phyloP scores from a whole-genome alignment of 2,329 filamentous ascomycete genomes.

The Colletotrichum scovillei region DNA sequence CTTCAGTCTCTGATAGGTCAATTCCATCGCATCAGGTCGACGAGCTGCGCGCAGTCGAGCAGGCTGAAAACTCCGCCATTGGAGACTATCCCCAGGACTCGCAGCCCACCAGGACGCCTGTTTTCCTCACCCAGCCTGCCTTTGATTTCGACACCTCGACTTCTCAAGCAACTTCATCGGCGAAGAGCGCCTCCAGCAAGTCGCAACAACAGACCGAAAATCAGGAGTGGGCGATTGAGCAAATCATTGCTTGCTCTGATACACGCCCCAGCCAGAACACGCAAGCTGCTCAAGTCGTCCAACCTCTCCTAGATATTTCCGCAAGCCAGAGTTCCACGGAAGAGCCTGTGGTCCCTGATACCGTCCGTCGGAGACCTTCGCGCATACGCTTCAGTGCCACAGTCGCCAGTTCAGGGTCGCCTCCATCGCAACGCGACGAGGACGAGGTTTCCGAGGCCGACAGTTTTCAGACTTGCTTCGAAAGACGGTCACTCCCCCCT shows the following conservation, averaged over 20 bases:
- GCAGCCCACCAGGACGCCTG: conserved; percentile 1
- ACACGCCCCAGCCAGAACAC: conserved; percentile 11
- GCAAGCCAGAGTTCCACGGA: conserved; percentile 14
- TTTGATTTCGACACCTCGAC: conserved; percentile 17
- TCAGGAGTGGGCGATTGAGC: neutral
- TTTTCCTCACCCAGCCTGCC: conserved; percentile 26
- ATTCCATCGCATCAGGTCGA: conserved; percentile 30
- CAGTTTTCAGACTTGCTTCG: conserved; percentile 14
- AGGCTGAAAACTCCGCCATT: neutral
- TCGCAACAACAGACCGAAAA: neutral
- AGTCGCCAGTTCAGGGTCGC: neutral
- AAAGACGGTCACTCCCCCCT: conserved; percentile 8
- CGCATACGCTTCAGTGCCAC: neutral
- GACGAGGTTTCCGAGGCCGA: conserved; percentile 11
- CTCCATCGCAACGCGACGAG: neutral
- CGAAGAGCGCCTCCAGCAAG: neutral
- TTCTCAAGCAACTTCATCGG: neutral
- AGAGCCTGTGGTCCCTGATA: conserved; percentile 35
- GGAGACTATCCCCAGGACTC: neutral
- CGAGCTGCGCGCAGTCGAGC: neutral
- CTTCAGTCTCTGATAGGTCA: conserved; percentile 6
- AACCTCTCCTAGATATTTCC: conserved; percentile 13
- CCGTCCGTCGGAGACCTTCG: conserved; percentile 27
- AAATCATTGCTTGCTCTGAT: conserved; percentile 15
- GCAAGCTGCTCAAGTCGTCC: conserved; percentile 36